A percentile compares a stretch with the other conserved stretches of the same genome.
Conservation (phyloP, 2,329 filamentous ascomycete genomes). For the Ascochyta viciae-villosae region DNA sequence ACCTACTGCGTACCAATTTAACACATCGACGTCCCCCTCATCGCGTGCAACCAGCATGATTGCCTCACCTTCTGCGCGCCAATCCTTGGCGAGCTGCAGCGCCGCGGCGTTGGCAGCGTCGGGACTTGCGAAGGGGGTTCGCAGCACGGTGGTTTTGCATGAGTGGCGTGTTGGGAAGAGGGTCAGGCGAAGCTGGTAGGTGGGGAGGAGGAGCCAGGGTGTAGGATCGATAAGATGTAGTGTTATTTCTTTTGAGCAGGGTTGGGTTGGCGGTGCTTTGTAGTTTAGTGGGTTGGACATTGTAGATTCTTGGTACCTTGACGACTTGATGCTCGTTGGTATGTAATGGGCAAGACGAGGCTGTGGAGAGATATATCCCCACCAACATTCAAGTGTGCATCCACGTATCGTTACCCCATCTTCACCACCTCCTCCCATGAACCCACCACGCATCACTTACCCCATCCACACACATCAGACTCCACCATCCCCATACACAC, state of each 20-base stretch:
- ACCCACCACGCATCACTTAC: no score
- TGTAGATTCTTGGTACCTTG: no score
- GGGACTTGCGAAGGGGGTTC: background rate
- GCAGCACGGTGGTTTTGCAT: no score
- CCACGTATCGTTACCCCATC: no score
- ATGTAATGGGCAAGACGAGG: no score
- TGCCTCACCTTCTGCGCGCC: background rate
- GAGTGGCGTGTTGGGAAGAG: background rate
- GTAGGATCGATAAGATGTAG: background rate
- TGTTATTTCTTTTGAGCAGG: background rate
- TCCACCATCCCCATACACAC: no score
- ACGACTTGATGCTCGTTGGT: no score
- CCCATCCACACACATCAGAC: no score
- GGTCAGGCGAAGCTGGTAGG: background rate
- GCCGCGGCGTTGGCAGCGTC: background rate
- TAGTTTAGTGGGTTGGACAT: no score
- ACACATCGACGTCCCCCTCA: background rate
- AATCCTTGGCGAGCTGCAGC: background rate
- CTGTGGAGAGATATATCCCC: no score
- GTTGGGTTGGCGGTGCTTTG: background rate
- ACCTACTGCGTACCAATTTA: background rate
- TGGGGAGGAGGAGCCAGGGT: background rate
- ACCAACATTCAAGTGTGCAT: no score
- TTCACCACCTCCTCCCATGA: no score
- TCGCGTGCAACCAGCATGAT: background rate